Base-by-base conservation (phyloP, 2,329 filamentous ascomycete genomes). In the Colletotrichum shisoi region DNA sequence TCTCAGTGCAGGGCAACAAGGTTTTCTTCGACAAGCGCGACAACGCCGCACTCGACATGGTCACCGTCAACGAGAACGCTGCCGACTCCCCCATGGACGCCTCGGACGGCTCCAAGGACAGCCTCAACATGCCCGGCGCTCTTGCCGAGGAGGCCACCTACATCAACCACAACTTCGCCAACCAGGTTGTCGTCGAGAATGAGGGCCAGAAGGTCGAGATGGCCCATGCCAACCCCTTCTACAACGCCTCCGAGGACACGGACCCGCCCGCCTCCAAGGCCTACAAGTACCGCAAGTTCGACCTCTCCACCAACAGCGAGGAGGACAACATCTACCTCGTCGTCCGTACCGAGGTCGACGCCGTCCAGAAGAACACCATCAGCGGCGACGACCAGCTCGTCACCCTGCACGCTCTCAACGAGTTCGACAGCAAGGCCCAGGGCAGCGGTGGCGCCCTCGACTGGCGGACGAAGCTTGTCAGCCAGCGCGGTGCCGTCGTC, bases 141-240 rank as follows among this genome's bases (percentile, higher is more conserved):
- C 89, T 99, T 65, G 94, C 96, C 75, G 91, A 97, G 79, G 95
- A 99, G 82, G 95, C 95, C 62, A 99, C 95, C 59, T 96, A 97
- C 84, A 99, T 99, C 87, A 99, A 99, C 88, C 95, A 98, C 87
- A 96, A 98, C 85, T 99, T 99, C 80, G 91, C 93, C 73, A 92
- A 96, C 80, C 95, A 99, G 84, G 93, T 96, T 58, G 94, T 99
- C 72, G 80, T 88, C 73, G 95, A 99, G 84, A 91, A 85, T 72
- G 87, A 93, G 71, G 85, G 83, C 70, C 83, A 88, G 77, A 96
- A 95, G 84, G 85, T 93, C 71, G 87, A 91, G 73, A 95, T 98
- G 89, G 76, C 88, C 67, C 85, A 97, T 82, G 89, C 91, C 77
- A 97, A 98, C 83, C 95, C 95, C 75, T 99, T 99, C 88, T 97